These are phyloP conservation scores for Sporisorium iseilematis-ciliati DNA, from an alignment of 1,284 basidiomycete genomes.

Conservation along the genomic window DNA sequence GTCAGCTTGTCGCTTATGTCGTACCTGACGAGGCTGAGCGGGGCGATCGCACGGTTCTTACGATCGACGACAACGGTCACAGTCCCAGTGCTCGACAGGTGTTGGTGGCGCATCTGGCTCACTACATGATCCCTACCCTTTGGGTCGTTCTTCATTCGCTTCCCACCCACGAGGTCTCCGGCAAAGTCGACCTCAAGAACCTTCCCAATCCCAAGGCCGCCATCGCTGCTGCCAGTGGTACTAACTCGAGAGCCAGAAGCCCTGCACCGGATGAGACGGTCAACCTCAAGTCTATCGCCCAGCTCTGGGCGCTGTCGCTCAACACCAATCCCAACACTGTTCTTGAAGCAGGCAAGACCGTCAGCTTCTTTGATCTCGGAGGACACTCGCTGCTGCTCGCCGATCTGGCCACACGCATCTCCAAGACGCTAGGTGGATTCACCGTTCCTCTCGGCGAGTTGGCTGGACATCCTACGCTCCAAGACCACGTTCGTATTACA, in stretches of 20 bases:
- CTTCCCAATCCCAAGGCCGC: constrained; percentile 58
- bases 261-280: constrained; percentile 52
- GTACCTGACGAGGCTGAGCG: constrained; percentile 56
- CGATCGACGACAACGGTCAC: constrained; percentile 62
- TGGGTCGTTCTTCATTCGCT: constrained; percentile 65
- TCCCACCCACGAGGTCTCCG: constrained; percentile 67
- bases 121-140: constrained; percentile 68
- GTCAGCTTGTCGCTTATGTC: constrained; percentile 66
- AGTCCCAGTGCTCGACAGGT: constrained; percentile 60
- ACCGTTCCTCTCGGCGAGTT: constrained; percentile 61
- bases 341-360: constrained; percentile 46
- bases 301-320: constrained; percentile 66
- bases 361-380: constrained; percentile 68
- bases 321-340: constrained; percentile 57
- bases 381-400: constrained; percentile 67
- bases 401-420: constrained; percentile 62
- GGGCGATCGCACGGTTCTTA: constrained; percentile 39
- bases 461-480: constrained; percentile 61
- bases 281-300: constrained; percentile 58
- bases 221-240: constrained; percentile 49
- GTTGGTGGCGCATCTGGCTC: constrained; percentile 57
- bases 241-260: constrained; percentile 42
- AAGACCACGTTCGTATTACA: constrained; percentile 61
- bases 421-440: constrained; percentile 65
- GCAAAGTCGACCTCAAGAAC: constrained; percentile 67